Conservation (phyloP, 768 basidiomycete genomes). For the Russula brevipes region DNA sequence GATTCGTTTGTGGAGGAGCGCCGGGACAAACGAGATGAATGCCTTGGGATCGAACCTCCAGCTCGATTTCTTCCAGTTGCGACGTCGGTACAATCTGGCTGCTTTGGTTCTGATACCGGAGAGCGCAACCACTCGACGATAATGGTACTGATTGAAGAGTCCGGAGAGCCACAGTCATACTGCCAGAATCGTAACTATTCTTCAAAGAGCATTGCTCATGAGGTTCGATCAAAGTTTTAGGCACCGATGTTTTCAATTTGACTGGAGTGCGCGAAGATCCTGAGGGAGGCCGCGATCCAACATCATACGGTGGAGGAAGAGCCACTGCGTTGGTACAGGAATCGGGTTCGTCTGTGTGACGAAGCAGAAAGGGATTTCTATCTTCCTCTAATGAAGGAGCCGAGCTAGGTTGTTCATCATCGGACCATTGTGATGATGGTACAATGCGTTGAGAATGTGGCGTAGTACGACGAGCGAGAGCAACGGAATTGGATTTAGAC, state of each 20-base stretch:
- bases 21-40: not conserved
- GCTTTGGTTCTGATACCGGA: not conserved
- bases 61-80: constrained; percentile 18
- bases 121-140: not conserved
- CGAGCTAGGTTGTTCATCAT: not conserved
- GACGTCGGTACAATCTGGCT: constrained; percentile 19
- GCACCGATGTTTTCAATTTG: not conserved
- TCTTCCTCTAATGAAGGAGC: not conserved
- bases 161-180: too few species aligned
- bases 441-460: constrained; percentile 21
- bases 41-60: not conserved
- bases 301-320: not conserved
- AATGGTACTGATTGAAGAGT: not conserved
- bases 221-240: not conserved
- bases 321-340: not conserved
- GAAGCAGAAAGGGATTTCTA: not conserved
- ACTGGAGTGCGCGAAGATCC: not conserved
- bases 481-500: not conserved
- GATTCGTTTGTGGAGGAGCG: not conserved
- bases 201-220: not conserved
- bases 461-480: not conserved
- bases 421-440: constrained; percentile 20
- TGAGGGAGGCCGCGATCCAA: not conserved
- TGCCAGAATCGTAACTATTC: not conserved
- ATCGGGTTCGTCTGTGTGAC: not conserved